Conservation (phyloP, 2,329 filamentous ascomycete genomes). For the Corynespora cassiicola region DNA sequence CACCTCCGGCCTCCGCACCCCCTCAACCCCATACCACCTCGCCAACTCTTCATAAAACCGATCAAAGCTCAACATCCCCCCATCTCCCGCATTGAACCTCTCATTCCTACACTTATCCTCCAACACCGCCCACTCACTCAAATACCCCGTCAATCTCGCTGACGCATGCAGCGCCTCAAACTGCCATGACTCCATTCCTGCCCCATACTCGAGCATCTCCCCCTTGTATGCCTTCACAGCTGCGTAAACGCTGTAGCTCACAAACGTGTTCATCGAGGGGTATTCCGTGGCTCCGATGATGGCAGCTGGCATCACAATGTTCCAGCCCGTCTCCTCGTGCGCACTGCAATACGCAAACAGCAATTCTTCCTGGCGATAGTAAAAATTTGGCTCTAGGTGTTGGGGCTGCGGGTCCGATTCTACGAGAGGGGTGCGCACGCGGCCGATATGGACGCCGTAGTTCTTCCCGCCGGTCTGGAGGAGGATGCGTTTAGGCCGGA, state of each 20-base stretch:
- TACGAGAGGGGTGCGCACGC: conserved; percentile 11
- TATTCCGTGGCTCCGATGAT: conserved; percentile 12
- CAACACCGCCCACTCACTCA: conserved; percentile 19
- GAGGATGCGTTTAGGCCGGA: conserved; percentile 17
- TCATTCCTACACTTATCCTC: conserved; percentile 14
- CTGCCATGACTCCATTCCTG: conserved; percentile 13
- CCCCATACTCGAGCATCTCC: conserved; percentile 10
- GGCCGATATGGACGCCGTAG: conserved; percentile 18
- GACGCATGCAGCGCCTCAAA: conserved; percentile 12
- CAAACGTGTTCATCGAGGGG: conserved; percentile 16
- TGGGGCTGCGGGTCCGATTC: conserved; percentile 21
- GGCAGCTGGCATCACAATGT: conserved; percentile 10
- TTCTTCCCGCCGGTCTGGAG: conserved; percentile 19
- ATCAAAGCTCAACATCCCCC: conserved; percentile 7
- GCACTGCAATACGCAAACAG: conserved; percentile 8
- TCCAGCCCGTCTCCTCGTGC: conserved; percentile 13
- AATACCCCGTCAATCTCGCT: conserved; percentile 15
- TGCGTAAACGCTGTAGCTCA: conserved; percentile 13
- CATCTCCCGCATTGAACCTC: conserved; percentile 12
- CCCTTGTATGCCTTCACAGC: conserved; percentile 15
- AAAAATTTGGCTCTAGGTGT: conserved; percentile 19
- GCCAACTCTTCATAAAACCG: conserved; percentile 18
- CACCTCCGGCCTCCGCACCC: conserved; percentile 1
- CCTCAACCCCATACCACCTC: conserved; percentile 14
- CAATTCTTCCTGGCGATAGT: conserved; percentile 19